Base-by-base conservation (phyloP, 129 eudicot genomes). In the Pittosporum tobira region DNA sequence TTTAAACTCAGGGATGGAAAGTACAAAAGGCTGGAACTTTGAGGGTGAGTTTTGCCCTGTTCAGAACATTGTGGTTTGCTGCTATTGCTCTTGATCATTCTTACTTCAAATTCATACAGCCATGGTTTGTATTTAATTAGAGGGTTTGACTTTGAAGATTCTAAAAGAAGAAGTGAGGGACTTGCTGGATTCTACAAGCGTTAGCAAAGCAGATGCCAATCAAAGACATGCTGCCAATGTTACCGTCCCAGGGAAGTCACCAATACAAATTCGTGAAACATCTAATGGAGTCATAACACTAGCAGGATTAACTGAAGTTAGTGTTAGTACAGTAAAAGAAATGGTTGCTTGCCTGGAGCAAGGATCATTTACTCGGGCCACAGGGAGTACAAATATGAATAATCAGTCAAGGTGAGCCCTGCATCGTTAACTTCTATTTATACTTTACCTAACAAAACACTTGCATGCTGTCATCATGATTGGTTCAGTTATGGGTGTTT, bases 301-400 rank as follows among this genome's bases (percentile, higher is more conserved):
- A 37, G 96, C 88, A 12, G 99, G 99, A 67, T 83, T 94, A 23
- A 93, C 94, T 29, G 99, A 93, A 72, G 69, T 83, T 42, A 76
- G 84, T 65, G 99, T 93, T 22, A 84, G 77, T 61, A 74, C 94
- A 12, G 73, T 93, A 43, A 93, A 79, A 74, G 96, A 93, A 73
- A 93, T 93, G 99, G 82, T 84, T 42, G 81, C 81, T 61, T 93
- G 94, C 74, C 76, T 93, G 24, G 99, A 84, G 61, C 91, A 87
- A 59, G 99, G 99, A 64, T 81, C 96, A 5, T 61, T 93, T 60
- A 84, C 80, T 79, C 72, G 99, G 79, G 99, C 99, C 34, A 93
- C 99, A 0, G 99, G 99, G 65, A 93, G 99, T 71, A 93, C 99
- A 63, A 87, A 93, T 75, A 93, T 93, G 99, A 93, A 93, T 64